These are phyloP conservation scores for Penicillium griseofulvum DNA, from an alignment of 2,329 filamentous ascomycete genomes.

Conservation along the genomic window DNA sequence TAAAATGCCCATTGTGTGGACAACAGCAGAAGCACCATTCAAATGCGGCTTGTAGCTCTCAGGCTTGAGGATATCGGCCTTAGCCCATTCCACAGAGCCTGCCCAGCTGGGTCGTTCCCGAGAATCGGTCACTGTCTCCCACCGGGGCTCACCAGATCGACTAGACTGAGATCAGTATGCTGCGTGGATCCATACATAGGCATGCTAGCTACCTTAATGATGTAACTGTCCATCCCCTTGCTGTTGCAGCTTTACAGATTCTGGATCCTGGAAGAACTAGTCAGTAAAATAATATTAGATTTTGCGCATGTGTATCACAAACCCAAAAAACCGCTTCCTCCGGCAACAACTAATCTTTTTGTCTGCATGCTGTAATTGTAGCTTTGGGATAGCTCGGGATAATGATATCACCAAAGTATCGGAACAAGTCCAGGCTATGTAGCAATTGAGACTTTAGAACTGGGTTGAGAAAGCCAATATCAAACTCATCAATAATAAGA, in stretches of 20 bases:
- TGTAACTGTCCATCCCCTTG: constrained; percentile 84
- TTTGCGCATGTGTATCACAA: constrained; percentile 27
- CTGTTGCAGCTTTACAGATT: constrained; percentile 86
- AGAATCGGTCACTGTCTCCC: constrained; percentile 75
- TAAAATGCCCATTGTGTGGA: constrained; percentile 94
- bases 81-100: constrained; percentile 78
- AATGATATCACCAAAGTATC: constrained; percentile 6
- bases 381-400: constrained; percentile 12
- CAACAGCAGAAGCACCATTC: constrained; percentile 74
- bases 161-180: constrained; percentile 46
- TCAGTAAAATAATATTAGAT: constrained; percentile 7
- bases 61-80: constrained; percentile 82
- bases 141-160: constrained; percentile 84
- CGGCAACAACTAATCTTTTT: constrained; percentile 85
- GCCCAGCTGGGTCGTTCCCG: constrained; percentile 74
- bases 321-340: constrained; percentile 90
- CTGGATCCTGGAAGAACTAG: constrained; percentile 54
- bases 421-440: constrained; percentile 4
- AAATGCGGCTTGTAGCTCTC: constrained; percentile 75
- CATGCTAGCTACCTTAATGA: constrained; percentile 70
- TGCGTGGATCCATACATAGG: neutral
- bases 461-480: neutral
- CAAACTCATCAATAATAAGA: neutral
- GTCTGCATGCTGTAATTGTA: constrained; percentile 48
- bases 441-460: neutral